Conservation (phyloP, 2,329 filamentous ascomycete species). For the Cladosporium sp. region DNA sequence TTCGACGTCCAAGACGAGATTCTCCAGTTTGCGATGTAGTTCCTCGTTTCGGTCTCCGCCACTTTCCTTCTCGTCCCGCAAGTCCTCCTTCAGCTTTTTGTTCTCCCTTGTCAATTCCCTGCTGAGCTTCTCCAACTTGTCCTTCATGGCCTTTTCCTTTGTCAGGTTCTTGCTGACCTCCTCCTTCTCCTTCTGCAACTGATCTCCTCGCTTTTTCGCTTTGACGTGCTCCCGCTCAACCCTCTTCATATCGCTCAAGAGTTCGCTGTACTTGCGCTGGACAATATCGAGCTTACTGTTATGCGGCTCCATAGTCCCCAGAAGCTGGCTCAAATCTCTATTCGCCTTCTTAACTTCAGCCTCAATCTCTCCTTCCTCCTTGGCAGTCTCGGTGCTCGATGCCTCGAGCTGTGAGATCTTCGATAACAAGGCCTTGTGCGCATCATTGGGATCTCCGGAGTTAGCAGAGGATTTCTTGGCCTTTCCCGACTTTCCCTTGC, state of each 20-base stretch:
- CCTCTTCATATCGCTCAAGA: conserved; percentile 91
- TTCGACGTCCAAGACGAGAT: conserved; percentile 76
- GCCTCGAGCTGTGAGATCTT: conserved; percentile 94
- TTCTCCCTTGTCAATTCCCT: conserved; percentile 94
- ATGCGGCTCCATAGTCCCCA: conserved; percentile 82
- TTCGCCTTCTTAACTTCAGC: conserved; percentile 92
- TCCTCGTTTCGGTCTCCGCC: conserved; percentile 77
- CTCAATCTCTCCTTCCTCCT: conserved; percentile 93
- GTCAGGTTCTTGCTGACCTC: conserved; percentile 79
- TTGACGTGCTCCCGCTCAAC: conserved; percentile 91
- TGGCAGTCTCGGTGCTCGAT: conserved; percentile 88
- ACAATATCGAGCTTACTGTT: conserved; percentile 87
- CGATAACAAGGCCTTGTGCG: conserved; percentile 83
- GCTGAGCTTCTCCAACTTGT: conserved; percentile 94
- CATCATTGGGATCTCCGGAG: conserved; percentile 81
- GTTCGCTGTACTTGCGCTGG: conserved; percentile 84
- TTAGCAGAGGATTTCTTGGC: conserved; percentile 47
- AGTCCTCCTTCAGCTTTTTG: conserved; percentile 95
- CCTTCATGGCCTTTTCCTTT: conserved; percentile 85
- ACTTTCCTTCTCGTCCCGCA: conserved; percentile 76
- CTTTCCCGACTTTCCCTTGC: conserved; percentile 81
- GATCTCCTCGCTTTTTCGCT: conserved; percentile 91
- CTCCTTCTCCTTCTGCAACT: conserved; percentile 95
- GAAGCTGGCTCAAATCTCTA: conserved; percentile 79
- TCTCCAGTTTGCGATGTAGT: conserved; percentile 79